These are phyloP conservation scores for Iberis amara DNA, from an alignment of 441 rosid species.

Conservation along the genomic window DNA sequence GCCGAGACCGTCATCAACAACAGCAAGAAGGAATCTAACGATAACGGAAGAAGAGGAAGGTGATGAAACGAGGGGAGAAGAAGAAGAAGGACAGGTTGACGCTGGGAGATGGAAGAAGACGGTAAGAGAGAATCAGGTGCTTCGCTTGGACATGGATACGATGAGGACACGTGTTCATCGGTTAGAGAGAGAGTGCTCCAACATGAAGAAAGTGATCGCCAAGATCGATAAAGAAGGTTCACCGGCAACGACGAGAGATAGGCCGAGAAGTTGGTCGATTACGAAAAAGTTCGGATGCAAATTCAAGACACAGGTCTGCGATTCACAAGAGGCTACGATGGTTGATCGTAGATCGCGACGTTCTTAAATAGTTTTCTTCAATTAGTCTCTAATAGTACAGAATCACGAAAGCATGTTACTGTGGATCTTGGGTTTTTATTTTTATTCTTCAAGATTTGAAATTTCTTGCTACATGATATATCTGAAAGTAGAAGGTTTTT, in stretches of 20 bases:
- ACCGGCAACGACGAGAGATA: slow-evolving; percentile 20
- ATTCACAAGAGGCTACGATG: slow-evolving; percentile 72
- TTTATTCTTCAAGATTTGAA: background rate
- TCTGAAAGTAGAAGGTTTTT: too few relatives aligned
- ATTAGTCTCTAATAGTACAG: slow-evolving; percentile 4
- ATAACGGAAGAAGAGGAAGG: slow-evolving; percentile 28
- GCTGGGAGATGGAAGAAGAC: slow-evolving; percentile 61
- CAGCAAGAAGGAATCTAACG: slow-evolving; percentile 12
- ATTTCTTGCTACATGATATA: slow-evolving; percentile 1
- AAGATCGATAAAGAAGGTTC: slow-evolving; percentile 54
- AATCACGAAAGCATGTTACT: slow-evolving; percentile 6
- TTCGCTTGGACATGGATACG: slow-evolving; percentile 89
- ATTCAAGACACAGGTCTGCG: slow-evolving; percentile 85
- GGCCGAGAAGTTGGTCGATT: slow-evolving; percentile 53
- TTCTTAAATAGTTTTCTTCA: slow-evolving; percentile 4
- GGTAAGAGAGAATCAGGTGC: slow-evolving; percentile 89
- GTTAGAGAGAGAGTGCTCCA: slow-evolving; percentile 78
- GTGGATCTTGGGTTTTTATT: slow-evolving; percentile 21
- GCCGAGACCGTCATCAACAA: slow-evolving; percentile 12
- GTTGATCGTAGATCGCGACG: slow-evolving; percentile 38
- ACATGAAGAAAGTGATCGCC: slow-evolving; percentile 76
- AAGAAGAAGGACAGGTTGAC: slow-evolving; percentile 26
- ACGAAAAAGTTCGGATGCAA: slow-evolving; percentile 66
- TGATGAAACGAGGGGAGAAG: slow-evolving; percentile 3
- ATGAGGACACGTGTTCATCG: slow-evolving; percentile 89